Conservation (phyloP, 495 filamentous ascomycete species). For the Pyronema omphalodes region DNA sequence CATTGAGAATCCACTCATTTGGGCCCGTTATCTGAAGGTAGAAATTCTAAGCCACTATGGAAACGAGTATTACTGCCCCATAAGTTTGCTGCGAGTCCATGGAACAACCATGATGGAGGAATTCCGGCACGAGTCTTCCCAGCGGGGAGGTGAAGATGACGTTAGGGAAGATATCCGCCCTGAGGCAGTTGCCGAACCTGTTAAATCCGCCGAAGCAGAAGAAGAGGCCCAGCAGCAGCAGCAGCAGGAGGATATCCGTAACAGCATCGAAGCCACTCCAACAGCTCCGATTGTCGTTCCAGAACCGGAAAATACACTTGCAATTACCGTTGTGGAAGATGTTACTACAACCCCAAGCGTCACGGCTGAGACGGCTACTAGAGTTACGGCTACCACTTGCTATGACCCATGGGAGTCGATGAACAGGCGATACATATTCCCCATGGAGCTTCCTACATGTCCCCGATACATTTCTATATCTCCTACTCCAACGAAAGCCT, state of each 20-base stretch:
- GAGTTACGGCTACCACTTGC: not conserved
- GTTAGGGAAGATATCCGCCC: conserved; percentile 23
- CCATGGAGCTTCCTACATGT: too few species aligned
- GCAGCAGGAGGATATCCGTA: not conserved
- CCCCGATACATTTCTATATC: too few species aligned
- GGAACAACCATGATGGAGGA: conserved; percentile 94
- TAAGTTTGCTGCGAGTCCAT: conserved; percentile 79
- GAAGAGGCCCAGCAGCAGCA: not conserved
- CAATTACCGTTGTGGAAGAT: not conserved
- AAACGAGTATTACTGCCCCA: conserved; percentile 86
- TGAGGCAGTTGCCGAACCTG: conserved; percentile 25
- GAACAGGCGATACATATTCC: not conserved
- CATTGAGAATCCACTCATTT: conserved; percentile 81
- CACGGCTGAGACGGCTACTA: too few species aligned
- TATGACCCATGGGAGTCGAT: not conserved
- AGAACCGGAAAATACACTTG: not conserved
- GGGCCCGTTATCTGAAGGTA: conserved; percentile 78
- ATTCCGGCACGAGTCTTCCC: conserved; percentile 50
- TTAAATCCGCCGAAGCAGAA: conserved; percentile 4
- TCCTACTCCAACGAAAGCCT: too few species aligned
- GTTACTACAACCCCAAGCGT: not conserved
- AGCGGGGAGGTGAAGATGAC: conserved; percentile 22
- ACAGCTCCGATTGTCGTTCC: not conserved
- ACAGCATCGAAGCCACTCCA: not conserved
- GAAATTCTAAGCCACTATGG: conserved; percentile 91